Evolutionary conservation across 2,329 filamentous ascomycete species (phyloP), one percentile per base, ranked within the genome.

Genomic region (Pseudogymnoascus sp.): DNA sequence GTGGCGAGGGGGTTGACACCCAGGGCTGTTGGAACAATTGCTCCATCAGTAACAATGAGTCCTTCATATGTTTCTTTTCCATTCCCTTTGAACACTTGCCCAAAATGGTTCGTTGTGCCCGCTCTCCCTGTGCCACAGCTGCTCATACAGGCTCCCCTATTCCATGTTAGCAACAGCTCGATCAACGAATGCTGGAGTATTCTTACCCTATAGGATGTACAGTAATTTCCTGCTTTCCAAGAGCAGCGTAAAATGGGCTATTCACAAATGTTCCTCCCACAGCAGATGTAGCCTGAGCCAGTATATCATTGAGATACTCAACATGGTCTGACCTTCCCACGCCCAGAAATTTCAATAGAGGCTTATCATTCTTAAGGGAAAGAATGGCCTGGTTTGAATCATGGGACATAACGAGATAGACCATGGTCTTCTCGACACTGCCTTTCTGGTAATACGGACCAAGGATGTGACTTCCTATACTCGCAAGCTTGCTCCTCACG

Each of bases 1-100:
- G 86, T 89, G 1, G 86, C 86, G 59, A 87, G 80, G 0, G 86
- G 86, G 67, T 89, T 89, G 2, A 85, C 83, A 12, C 85, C 75
- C 2, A 89, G 74, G 0, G 86, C 80, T 6, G 80, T 79, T 0
- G 86, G 86, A 14, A 89, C 79, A 0, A 84, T 73, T 2, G 86
- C 77, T 7, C 75, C 85, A 68, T 89, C 86, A 0, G 81, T 82
- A 30, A 86, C 81, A 16, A 87, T 76, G 1, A 89, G 75, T 0
- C 85, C 86, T 0, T 74, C 57, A 66, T 89, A 75, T 0, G 79
- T 78, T 35, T 84, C 79, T 0, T 67, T 67, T 0, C 78, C 79
- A 4, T 74, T 67, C 3, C 85, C 84, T 0, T 67, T 77, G 60
- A 87, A 86, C 0, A 88, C 72, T 65, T 86, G 78, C 2, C 86